Evolutionary conservation across 2,329 filamentous ascomycete genomes (phyloP).

Genomic region (Coniella vitis): DNA sequence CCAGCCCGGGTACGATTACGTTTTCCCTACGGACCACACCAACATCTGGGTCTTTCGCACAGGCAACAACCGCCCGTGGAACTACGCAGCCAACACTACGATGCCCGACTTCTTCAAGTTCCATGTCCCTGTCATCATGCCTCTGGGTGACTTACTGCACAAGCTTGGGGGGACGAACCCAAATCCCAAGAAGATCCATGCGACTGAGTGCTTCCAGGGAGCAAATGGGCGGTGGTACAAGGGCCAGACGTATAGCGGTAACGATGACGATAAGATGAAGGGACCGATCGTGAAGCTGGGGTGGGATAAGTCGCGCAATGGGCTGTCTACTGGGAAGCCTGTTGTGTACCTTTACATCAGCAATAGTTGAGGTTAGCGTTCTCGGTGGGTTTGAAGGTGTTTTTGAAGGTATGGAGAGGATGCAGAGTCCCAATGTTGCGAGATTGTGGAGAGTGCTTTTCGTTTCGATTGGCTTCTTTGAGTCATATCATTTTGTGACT

Average conservation of each 20-base stretch:
- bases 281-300: slow-evolving; percentile 50
- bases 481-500: no score
- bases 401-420: no score
- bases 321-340: slow-evolving; percentile 40
- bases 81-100: slow-evolving; percentile 33
- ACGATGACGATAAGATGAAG: slow-evolving; percentile 39
- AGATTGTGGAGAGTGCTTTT: no score
- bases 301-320: slow-evolving; percentile 48
- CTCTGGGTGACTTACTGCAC: slow-evolving; percentile 49
- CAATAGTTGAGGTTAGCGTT: slow-evolving; percentile 34
- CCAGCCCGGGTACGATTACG: slow-evolving; percentile 58
- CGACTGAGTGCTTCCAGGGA: slow-evolving; percentile 49
- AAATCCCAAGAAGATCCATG: slow-evolving; percentile 43
- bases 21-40: slow-evolving; percentile 51
- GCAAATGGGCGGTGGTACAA: slow-evolving; percentile 54
- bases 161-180: slow-evolving; percentile 51
- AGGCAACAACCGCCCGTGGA: slow-evolving; percentile 43
- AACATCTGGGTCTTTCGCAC: slow-evolving; percentile 53
- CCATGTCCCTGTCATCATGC: slow-evolving; percentile 46
- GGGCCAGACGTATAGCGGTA: slow-evolving; percentile 44
- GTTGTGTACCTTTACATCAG: slow-evolving; percentile 56
- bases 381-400: no score
- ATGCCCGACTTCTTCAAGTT: slow-evolving; percentile 39
- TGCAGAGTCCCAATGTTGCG: no score
- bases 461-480: no score